Conservation (phyloP, 768 basidiomycete genomes). For the Cyclocybe aegerita region DNA sequence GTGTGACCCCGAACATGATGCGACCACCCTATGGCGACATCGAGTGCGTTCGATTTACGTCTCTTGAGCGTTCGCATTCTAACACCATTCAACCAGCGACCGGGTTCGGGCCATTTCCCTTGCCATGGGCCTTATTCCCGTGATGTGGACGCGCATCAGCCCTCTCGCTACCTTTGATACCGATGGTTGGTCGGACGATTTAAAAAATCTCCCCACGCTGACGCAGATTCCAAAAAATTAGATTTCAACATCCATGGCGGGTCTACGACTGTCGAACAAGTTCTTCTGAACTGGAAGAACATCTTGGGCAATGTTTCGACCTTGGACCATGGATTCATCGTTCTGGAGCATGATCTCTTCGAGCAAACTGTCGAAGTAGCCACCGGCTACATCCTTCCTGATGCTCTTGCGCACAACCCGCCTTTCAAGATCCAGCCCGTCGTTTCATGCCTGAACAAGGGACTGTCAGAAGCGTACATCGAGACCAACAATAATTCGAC, state of each 20-base stretch:
- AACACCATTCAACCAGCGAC: conserved; percentile 45
- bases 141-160: conserved; percentile 81
- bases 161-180: conserved; percentile 68
- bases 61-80: conserved; percentile 4
- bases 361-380: conserved; percentile 84
- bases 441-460: conserved; percentile 60
- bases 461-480: conserved; percentile 67
- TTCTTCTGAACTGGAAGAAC: conserved; percentile 68
- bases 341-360: conserved; percentile 86
- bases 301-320: conserved; percentile 64
- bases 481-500: conserved; percentile 77
- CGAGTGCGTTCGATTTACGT: conserved; percentile 43
- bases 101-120: conserved; percentile 81
- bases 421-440: conserved; percentile 72
- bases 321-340: conserved; percentile 79
- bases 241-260: conserved; percentile 85
- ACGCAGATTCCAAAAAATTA: conserved; percentile 20
- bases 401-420: conserved; percentile 67
- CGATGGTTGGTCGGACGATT: conserved; percentile 38
- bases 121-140: conserved; percentile 80
- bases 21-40: conserved; percentile 83
- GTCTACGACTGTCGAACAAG: conserved; percentile 50
- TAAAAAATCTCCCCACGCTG: neutral
- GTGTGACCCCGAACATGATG: conserved; percentile 77
- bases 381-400: conserved; percentile 82